A percentile compares a stretch with the other conserved stretches of the same genome.
phyloP scores from a whole-genome alignment of 768 basidiomycete species.

The Sistotremastrum suecicum region DNA sequence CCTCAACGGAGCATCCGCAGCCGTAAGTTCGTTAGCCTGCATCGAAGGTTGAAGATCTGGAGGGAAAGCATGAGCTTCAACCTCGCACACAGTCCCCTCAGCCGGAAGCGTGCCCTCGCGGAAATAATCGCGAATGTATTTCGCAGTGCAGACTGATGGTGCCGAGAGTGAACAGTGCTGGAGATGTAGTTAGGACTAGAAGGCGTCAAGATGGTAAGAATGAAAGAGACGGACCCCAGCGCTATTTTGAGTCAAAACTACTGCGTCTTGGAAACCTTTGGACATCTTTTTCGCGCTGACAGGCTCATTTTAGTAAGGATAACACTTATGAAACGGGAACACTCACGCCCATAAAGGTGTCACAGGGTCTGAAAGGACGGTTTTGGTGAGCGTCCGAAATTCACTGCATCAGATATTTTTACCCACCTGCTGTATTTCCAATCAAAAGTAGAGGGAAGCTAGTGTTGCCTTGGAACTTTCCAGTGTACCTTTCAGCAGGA shows the following conservation, averaged over 20 bases:
- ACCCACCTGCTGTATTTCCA: constrained; percentile 22
- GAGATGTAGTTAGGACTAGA: background rate
- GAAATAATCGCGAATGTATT: constrained; percentile 14
- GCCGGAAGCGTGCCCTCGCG: constrained; percentile 12
- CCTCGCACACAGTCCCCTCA: constrained; percentile 12
- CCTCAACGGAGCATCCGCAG: too few species aligned
- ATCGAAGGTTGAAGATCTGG: too few species aligned
- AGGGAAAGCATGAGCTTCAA: constrained; percentile 11
- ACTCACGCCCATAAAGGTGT: constrained; percentile 8
- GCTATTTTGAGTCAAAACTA: constrained; percentile 9
- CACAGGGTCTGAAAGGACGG: constrained; percentile 6
- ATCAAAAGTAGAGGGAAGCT: constrained; percentile 26
- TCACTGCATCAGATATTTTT: background rate
- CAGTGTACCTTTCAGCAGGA: background rate
- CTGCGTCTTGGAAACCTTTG: constrained; percentile 6
- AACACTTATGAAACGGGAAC: background rate
- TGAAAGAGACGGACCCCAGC: constrained; percentile 8
- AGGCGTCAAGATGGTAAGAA: background rate
- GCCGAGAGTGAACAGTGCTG: constrained; percentile 11
- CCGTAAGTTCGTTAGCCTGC: too few species aligned
- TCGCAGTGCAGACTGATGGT: constrained; percentile 10
- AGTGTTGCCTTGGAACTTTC: constrained; percentile 20
- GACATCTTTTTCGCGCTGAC: constrained; percentile 1
- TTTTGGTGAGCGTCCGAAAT: background rate
- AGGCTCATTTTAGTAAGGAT: background rate